Conservation (phyloP, 2,329 filamentous ascomycete species). For the Sporothrix brunneoviolacea region DNA sequence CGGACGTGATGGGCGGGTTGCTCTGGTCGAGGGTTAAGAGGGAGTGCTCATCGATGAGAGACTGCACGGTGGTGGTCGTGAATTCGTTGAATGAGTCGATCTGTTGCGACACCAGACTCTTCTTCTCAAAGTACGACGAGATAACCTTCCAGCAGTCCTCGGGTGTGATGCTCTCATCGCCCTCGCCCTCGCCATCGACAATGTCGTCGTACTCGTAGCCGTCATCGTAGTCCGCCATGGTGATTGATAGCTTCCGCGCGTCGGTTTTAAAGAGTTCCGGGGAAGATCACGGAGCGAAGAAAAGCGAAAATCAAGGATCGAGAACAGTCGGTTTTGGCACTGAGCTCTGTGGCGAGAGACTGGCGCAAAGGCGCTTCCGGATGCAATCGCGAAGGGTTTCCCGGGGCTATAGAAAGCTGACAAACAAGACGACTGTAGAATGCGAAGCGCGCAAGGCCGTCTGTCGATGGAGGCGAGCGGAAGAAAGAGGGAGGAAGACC, state of each 20-base stretch:
- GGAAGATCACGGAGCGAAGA: not conserved
- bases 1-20: conserved; percentile 67
- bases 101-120: conserved; percentile 94
- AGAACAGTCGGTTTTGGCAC: too few relatives aligned
- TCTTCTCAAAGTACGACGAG: conserved; percentile 90
- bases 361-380: too few relatives aligned
- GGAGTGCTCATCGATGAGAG: conserved; percentile 88
- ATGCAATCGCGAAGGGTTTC: not conserved
- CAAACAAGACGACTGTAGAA: not conserved
- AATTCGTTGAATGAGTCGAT: conserved; percentile 98
- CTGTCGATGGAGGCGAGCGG: not conserved
- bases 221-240: conserved; percentile 52
- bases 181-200: conserved; percentile 63
- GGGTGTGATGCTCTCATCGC: conserved; percentile 72
- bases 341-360: too few relatives aligned
- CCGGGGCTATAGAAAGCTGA: not conserved
- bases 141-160: conserved; percentile 99
- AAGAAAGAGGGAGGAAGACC: not conserved
- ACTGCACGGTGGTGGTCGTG: conserved; percentile 86
- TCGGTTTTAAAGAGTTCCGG: not conserved
- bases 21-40: conserved; percentile 91
- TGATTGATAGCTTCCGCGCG: conserved; percentile 15
- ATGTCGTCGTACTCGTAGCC: conserved; percentile 36
- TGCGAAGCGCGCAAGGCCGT: not conserved
- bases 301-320: not conserved